Evolutionary conservation across 257 asterid species (phyloP), one percentile per base, ranked within the genome.

Genomic region (Solanum chaucha): DNA sequence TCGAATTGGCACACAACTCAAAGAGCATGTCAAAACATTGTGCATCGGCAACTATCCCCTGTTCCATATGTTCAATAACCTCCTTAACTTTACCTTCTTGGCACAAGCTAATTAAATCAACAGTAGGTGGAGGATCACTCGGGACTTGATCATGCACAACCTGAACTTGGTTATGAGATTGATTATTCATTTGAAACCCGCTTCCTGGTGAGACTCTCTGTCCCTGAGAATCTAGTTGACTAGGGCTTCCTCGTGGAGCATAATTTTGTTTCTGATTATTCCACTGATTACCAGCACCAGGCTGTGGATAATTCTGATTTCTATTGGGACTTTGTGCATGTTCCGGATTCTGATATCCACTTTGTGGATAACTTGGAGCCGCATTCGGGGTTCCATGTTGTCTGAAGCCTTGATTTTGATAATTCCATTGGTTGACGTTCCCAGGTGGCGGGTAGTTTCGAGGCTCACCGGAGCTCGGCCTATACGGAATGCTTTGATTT

Each of bases 11-110:
- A 90, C 98, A 94, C 36, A 91, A 67, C 80, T 90, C 94, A 67
- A 97, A 94, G 35, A 97, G 98, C 91, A 93, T 84, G 86, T 86
- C 87, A 82, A 97, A 97, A 90, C 96, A 94, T 78, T 93, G 94
- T 4, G 92, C 90, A 89, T 91, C 91, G 3, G 98, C 98, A 64
- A 51, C 89, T 70, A 87, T 91, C 13, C 98, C 99, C 87, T 95
- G 87, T 55, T 95, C 99, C 97, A 97, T 83, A 84, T 92, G 91
- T 87, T 93, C 97, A 83, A 97, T 91, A 44, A 92, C 99, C 85
- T 97, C 99, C 90, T 90, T 94, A 34, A 95, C 92, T 90, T 94
- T 94, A 85, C 98, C 99, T 71, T 88, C 96, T 22, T 90, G 89
- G 87, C 98, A 94, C 89, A 93, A 89, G 67, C 92, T 88, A 88